Percentiles rank a stretch among this genome's conserved stretches.
Evolutionary conservation across 257 asterid genomes (phyloP).

Genomic region (Fraxinus americana): DNA sequence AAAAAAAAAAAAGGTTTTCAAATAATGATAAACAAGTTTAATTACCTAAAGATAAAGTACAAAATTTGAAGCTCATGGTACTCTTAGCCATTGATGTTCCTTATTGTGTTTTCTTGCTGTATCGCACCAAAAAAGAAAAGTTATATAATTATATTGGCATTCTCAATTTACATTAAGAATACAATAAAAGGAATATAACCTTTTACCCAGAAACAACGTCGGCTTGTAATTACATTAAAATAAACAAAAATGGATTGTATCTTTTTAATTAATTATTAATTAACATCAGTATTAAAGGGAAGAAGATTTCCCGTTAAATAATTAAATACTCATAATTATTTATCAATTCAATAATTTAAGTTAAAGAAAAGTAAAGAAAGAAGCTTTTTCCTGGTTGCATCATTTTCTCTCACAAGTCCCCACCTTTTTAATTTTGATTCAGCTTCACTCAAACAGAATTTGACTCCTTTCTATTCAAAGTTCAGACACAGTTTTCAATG

Average conservation of each 20-base stretch:
- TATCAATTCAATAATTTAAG: background rate
- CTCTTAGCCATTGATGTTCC: background rate
- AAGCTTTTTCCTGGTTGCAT: slow-evolving; percentile 19
- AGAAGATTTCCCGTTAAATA: background rate
- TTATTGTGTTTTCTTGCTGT: background rate
- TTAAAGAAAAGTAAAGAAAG: slow-evolving; percentile 21
- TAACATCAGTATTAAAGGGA: background rate
- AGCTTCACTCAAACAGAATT: slow-evolving; percentile 29
- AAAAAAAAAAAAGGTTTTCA: no score
- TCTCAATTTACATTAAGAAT: background rate
- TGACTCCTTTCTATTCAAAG: slow-evolving; percentile 40
- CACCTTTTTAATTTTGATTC: slow-evolving; percentile 30
- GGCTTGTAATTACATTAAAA: slow-evolving; percentile 9
- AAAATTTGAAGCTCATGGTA: no score
- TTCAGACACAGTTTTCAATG: slow-evolving; percentile 35
- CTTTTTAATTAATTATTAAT: background rate
- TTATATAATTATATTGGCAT: background rate
- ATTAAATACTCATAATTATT: background rate
- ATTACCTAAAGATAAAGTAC: no score
- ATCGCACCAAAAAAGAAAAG: background rate
- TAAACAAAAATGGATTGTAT: background rate
- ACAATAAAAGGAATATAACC: slow-evolving; percentile 14
- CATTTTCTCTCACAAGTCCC: slow-evolving; percentile 23
- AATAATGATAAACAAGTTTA: no score
- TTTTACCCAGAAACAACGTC: slow-evolving; percentile 19